Base-by-base conservation (phyloP, 2,329 filamentous ascomycete species). In the Aureobasidium sp. region DNA sequence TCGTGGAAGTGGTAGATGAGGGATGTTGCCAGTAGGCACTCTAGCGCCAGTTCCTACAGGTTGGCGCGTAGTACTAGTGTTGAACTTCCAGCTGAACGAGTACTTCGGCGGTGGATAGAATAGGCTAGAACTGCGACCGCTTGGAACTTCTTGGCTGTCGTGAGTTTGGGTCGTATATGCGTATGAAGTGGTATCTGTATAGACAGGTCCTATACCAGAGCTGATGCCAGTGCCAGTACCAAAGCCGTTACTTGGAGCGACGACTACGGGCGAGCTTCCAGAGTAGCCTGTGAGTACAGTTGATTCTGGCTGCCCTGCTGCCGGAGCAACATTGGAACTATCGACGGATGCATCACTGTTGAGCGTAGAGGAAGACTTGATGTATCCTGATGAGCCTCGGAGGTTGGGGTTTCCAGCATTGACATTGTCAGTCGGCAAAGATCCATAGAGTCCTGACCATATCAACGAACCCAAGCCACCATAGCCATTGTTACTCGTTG, bases 51-150 rank as follows among this genome's bases (percentile, higher is more conserved):
- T 44, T 7, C 42, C 17, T 2, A 39, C 3, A 27, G 29, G 15
- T 20, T n/a, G 29, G 14, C 42, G 55, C 1, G 20, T 47, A 20
- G 55, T 48, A 29, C 39, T 58, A 22, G 55, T 58, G 8, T 58
- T 58, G 31, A 58, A 47, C 15, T 48, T 58, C 55, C 55, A 58
- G 22, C 55, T 58, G 42, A 58, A 58, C 20, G 55, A 58, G 8
- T 48, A 58, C n/a, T 58, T 58, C 2, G 55, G 55, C 2, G 55
- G 55, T 7, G 42, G 25, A 15, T 29, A 58, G 2, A 29, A 15
- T n/a, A 22, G 9, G 15, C 42, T 29, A 8, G 55, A 27, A n/a
- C 20, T 22, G 11, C 42, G 29, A 15, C 31, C 29, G 14, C 4
- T 31, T 20, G 42, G 5, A 29, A 11, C 17, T 11, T 6, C 41